phyloP scores from a whole-genome alignment of 1,139 yeast genomes.

The Zygoascus meyerae region DNA sequence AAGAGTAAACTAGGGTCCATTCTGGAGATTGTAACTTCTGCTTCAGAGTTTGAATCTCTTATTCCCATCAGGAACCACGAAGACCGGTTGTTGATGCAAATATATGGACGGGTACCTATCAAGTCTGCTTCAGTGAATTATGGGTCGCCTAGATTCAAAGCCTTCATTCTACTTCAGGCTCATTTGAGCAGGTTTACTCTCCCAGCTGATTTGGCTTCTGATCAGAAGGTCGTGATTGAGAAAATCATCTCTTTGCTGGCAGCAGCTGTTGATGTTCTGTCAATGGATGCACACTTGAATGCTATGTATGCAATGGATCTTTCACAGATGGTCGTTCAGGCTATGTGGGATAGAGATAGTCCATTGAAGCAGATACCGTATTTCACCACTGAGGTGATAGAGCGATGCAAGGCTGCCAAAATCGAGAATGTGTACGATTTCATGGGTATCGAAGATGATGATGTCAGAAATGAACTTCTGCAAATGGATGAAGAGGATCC shows the following conservation, averaged over 20 bases:
- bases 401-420: constrained; percentile 48
- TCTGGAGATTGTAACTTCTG: constrained; percentile 59
- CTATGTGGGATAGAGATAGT: constrained; percentile 74
- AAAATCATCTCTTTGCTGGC: constrained; percentile 49
- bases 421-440: constrained; percentile 78
- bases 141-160: constrained; percentile 58
- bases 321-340: constrained; percentile 85
- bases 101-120: constrained; percentile 60
- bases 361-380: constrained; percentile 80
- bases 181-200: constrained; percentile 63
- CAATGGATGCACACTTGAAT: constrained; percentile 74
- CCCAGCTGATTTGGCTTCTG: constrained; percentile 55
- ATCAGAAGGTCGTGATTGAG: constrained; percentile 48
- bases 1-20: constrained; percentile 57
- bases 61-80: constrained; percentile 62
- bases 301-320: constrained; percentile 83
- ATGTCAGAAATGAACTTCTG: constrained; percentile 60
- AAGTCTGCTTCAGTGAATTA: constrained; percentile 39
- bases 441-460: constrained; percentile 76
- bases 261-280: constrained; percentile 68
- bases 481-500: constrained; percentile 45
- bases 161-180: constrained; percentile 73
- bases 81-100: constrained; percentile 39
- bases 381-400: constrained; percentile 49
- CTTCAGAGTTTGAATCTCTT: constrained; percentile 57